Base-by-base conservation (phyloP, 495 filamentous ascomycete species). In the Astrothelium subdiscretum region DNA sequence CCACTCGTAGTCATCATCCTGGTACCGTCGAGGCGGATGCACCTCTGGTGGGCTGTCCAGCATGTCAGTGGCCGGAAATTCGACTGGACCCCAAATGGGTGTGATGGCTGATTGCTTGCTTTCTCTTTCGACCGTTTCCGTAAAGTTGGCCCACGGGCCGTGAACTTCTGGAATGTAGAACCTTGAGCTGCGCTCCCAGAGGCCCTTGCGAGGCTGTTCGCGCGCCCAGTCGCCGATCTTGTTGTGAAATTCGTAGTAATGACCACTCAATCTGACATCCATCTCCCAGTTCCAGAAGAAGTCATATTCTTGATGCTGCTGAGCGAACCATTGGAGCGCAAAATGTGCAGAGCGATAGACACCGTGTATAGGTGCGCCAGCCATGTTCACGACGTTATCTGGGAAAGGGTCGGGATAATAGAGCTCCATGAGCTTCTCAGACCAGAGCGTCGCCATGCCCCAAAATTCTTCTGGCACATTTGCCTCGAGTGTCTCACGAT, bases 261-360 rank as follows among this genome's bases (percentile, higher is more conserved):
- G 78, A 57, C 82, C 81, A 31, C 73, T 76, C 69, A 82, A 81
- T 57, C 82, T 75, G 64, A 83, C 67, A 72, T 85, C 82, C 76
- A 85, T 81, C 72, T 85, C 82, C 75, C 81, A 76, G 65, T 85
- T 82, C 82, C 82, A 85, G 68, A 78, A 74, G 70, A 80, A 82
- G 66, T 85, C 82, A 65, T 83, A 85, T 61, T 84, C 80, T 58
- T 78, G 79, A 61, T 81, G 78, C 52, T 80, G 69, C 58, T 83
- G 80, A 32, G 80, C 72, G 63, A 85, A 81, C 75, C 81, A 80
- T 65, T 84, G 81, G 63, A 84, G 65, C 4, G 81, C 61, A 65
- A 73, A 78, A 67, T 70, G 65, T 57, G 75, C 67, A 67, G 67
- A 61, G 65, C 76, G 65, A 69, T 78, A 71, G 65, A 74, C 64